Evolutionary conservation across 1,284 basidiomycete species (phyloP).

Genomic region (Meira miltonrushii): DNA sequence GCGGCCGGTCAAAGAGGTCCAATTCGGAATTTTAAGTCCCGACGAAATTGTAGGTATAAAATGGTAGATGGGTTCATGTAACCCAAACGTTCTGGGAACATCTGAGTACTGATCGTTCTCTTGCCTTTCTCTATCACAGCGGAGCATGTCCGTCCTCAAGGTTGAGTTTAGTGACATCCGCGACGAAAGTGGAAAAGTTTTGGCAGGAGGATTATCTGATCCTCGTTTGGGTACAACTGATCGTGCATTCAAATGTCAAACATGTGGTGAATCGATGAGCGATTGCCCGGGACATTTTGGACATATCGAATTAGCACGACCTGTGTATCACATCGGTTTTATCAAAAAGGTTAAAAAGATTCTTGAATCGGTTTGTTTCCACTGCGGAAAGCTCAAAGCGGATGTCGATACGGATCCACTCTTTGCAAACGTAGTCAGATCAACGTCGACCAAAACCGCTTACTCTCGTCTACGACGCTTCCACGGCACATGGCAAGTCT

Average conservation of each 20-base stretch:
- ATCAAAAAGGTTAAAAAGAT: slow-evolving; percentile 99
- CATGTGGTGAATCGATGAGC: slow-evolving; percentile 72
- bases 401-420: slow-evolving; percentile 58
- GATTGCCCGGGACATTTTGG: slow-evolving; percentile 88
- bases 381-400: slow-evolving; percentile 95
- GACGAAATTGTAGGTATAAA: slow-evolving; percentile 71
- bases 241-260: slow-evolving; percentile 99
- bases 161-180: slow-evolving; percentile 97
- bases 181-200: slow-evolving; percentile 78
- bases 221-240: slow-evolving; percentile 96
- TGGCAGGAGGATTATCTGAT: slow-evolving; percentile 92
- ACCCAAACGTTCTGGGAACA: neutral
- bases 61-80: neutral
- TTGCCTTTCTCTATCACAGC: slow-evolving; percentile 54
- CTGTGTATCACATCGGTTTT: slow-evolving; percentile 95
- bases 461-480: slow-evolving; percentile 37
- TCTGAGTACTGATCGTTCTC: slow-evolving; percentile 3
- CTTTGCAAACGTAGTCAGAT: slow-evolving; percentile 40
- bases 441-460: slow-evolving; percentile 32
- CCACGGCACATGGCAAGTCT: slow-evolving; percentile 50
- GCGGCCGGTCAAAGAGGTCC: slow-evolving; percentile 79
- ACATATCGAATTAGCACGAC: slow-evolving; percentile 92
- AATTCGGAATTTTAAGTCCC: slow-evolving; percentile 98
- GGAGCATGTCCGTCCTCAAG: slow-evolving; percentile 96
- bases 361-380: slow-evolving; percentile 94